Base-by-base conservation (phyloP, 192 early-diverging fungal species). In the Bifiguratus adelaidae region DNA sequence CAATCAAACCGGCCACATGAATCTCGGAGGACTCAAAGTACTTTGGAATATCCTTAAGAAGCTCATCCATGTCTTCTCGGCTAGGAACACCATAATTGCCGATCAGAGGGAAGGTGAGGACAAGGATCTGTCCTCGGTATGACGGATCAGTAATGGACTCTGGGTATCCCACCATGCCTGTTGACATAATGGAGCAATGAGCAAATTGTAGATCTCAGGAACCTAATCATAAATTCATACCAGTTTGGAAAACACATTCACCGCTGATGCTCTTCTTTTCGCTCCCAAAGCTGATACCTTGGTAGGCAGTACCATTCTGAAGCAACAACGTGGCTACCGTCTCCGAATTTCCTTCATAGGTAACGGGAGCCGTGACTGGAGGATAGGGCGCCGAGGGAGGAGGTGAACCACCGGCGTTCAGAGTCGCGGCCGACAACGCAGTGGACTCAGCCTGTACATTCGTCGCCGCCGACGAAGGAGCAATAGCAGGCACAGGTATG, bases 241-340 rank as follows among this genome's bases (percentile, higher is more conserved):
- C 95, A 37, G 95, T 99, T 65, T 96, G 93, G 69, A 99, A 99
- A 47, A 99, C 95, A 52, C 90, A 92, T 70, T 99, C 95, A 41
- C 95, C 95, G 42, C 93, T 74, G 40, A 95, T 79, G 28, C 81
- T 83, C 41, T 72, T 70, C 26, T 55, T 68, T 67, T 95, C 91
- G 8, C 91, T 79, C 44, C 95, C 95, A 70, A 99, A 99, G n/a
- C 90, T 92, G 58, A 88, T 71, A 48, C 92, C 95, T 51, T 90
- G 76, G 57, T 77, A 86, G 33, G 80, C 71, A 18, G 83, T 68
- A 25, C 91, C 94, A 68, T 97, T 91, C 42, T 88, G 71, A 25
- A 96, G 72, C 27, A 83, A 75, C 44, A 99, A 68, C n/a, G 85
- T 71, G 6, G 82, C 83, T 18, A 65, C 51, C 16, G 72, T 70